phyloP scores from a whole-genome alignment of 2,329 filamentous ascomycete species.

The Talaromyces piceae region DNA sequence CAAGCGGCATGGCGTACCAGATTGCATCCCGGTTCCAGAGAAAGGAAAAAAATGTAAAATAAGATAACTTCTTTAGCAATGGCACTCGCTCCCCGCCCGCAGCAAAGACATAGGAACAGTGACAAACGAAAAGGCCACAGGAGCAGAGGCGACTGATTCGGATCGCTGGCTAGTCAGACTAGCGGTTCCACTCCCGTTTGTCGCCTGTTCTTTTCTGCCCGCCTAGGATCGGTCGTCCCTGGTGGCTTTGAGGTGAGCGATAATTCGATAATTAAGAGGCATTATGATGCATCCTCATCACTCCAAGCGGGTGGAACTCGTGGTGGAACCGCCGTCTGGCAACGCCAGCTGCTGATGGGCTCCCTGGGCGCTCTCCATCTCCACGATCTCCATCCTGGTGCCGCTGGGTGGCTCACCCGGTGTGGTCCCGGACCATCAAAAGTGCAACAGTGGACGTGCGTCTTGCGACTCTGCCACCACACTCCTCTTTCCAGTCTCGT shows the following conservation, averaged over 20 bases:
- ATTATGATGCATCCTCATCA: too few relatives aligned
- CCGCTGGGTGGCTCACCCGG: not conserved
- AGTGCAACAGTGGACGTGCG: not conserved
- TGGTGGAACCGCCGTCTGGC: not conserved
- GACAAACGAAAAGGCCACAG: too few relatives aligned
- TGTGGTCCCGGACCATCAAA: not conserved
- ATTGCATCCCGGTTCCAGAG: not conserved
- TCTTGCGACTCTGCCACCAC: not conserved
- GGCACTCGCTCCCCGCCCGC: too few relatives aligned
- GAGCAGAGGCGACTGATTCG: not conserved
- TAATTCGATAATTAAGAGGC: too few relatives aligned
- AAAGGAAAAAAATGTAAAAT: too few relatives aligned
- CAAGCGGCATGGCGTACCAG: not conserved
- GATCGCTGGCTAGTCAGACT: not conserved
- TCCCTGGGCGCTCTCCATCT: not conserved
- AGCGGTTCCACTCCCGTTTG: not conserved
- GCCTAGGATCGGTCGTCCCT: not conserved
- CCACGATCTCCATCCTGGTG: not conserved
- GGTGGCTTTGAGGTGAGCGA: not conserved
- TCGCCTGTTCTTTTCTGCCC: not conserved
- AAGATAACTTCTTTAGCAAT: too few relatives aligned
- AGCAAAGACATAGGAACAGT: too few relatives aligned
- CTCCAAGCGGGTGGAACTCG: not conserved
- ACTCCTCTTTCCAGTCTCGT: not conserved
- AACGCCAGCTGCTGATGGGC: not conserved